Conservation (phyloP, 805 yeast species). For the Wickerhamiella australiensis region DNA sequence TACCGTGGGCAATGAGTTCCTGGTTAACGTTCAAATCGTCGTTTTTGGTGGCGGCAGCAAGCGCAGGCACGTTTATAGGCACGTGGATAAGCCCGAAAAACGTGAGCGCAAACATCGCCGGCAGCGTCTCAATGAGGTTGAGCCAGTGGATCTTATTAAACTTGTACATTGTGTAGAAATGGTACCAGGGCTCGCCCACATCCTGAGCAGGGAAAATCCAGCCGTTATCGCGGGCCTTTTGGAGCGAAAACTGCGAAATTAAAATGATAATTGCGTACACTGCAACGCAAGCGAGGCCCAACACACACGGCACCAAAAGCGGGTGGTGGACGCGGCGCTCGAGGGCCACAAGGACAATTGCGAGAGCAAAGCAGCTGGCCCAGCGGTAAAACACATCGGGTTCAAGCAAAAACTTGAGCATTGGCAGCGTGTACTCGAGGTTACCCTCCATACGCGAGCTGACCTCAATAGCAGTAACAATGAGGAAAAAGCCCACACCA, state of each 20-base stretch:
- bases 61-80: constrained; percentile 94
- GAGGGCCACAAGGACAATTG: constrained; percentile 46
- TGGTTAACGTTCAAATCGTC: constrained; percentile 74
- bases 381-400: constrained; percentile 48
- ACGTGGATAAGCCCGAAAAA: constrained; percentile 94
- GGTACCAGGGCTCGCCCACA: constrained; percentile 72
- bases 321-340: constrained; percentile 55
- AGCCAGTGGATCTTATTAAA: constrained; percentile 65
- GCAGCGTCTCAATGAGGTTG: constrained; percentile 54
- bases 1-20: constrained; percentile 90
- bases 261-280: constrained; percentile 59
- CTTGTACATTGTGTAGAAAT: constrained; percentile 63
- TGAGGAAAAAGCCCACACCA: constrained; percentile 89
- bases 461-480: constrained; percentile 85
- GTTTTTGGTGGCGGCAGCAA: constrained; percentile 80
- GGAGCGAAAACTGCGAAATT: constrained; percentile 54
- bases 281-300: constrained; percentile 53
- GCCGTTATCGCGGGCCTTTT: constrained; percentile 53
- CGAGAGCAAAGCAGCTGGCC: constrained; percentile 55
- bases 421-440: constrained; percentile 47
- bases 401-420: constrained; percentile 34
- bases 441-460: constrained; percentile 71
- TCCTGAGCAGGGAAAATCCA: constrained; percentile 71
- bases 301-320: constrained; percentile 66
- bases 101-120: constrained; percentile 90